Base-by-base conservation (phyloP, 1,284 basidiomycete species). In the Irpex sp. region DNA sequence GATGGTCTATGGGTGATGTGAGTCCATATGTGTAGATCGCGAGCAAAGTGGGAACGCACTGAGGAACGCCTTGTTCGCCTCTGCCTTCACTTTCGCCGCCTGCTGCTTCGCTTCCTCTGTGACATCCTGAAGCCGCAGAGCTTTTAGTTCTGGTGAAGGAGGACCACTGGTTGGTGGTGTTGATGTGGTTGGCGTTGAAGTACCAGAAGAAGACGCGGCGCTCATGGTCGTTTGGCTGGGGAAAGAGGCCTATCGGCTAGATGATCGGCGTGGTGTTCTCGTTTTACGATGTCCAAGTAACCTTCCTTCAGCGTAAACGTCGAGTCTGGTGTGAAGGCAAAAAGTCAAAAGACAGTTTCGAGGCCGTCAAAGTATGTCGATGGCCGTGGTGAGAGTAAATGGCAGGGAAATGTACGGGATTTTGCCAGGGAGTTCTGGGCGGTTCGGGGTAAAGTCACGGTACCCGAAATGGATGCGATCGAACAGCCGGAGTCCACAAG, bases 31-130 rank as follows among this genome's bases (percentile, higher is more conserved):
- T 48, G 31, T 37, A 8, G 34, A 59, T 9, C n/a, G 40, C 11
- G 57, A 61, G 9, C n/a, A 48, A 60, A 21, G 17, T 34, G 57
- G 51, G 37, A 17, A 59, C 67, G 60, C 76, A 93, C 93, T 79
- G 37, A 80, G 78, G 73, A 97, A 98, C 3, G 93, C 91, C 71
- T 89, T 88, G 79, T 97, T 97, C 9, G 95, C 96, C 67, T 91
- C 82, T 6, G 81, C 83, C 77, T 97, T 98, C 64, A 96, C 74
- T 69, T 81, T 82, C 6, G 83, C 76, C 4, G 94, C 92, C 70
- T 85, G 82, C 47, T 81, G 81, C 71, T 80, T 86, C 67, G 92
- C 90, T 66, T 87, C 82, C 55, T 91, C 88, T 0, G 91, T 85
- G 61, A 93, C 80, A 66, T 85, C 82, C 64, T 76, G 76, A 17